Evolutionary conservation across 306 rosid genomes (phyloP).

Genomic region (Datisca glomerata): DNA sequence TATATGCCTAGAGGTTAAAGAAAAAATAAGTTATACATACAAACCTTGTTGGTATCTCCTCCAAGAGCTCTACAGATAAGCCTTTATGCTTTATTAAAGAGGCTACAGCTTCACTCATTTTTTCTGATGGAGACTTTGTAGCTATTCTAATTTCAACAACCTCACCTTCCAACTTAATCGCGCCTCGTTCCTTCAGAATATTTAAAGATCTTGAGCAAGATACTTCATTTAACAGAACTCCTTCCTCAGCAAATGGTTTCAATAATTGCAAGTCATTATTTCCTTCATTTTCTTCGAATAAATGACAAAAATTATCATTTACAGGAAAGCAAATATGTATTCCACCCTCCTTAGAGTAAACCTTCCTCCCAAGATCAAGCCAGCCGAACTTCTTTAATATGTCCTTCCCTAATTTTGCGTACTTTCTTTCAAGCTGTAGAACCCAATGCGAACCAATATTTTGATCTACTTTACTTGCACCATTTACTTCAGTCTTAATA

Average conservation of each 20-base stretch:
- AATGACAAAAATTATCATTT: constrained; percentile 26
- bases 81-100: constrained; percentile 49
- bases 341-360: constrained; percentile 46
- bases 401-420: constrained; percentile 79
- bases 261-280: constrained; percentile 21
- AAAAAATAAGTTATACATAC: constrained; percentile 11
- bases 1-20: neutral
- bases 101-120: constrained; percentile 53
- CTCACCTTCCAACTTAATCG: constrained; percentile 34
- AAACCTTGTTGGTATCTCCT: constrained; percentile 86
- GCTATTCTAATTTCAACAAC: constrained; percentile 43
- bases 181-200: constrained; percentile 52
- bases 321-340: constrained; percentile 66
- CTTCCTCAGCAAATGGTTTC: constrained; percentile 21
- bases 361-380: constrained; percentile 78
- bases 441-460: constrained; percentile 29
- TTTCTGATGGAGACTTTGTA: constrained; percentile 56
- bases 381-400: constrained; percentile 80
- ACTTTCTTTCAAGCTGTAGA: constrained; percentile 54
- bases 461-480: constrained; percentile 19
- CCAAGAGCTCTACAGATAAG: constrained; percentile 42
- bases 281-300: constrained; percentile 28
- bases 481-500: constrained; percentile 17
- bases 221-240: constrained; percentile 21
- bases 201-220: constrained; percentile 37